Conservation (phyloP, 1,284 basidiomycete species). For the Rhodotorula mucilaginosa region DNA sequence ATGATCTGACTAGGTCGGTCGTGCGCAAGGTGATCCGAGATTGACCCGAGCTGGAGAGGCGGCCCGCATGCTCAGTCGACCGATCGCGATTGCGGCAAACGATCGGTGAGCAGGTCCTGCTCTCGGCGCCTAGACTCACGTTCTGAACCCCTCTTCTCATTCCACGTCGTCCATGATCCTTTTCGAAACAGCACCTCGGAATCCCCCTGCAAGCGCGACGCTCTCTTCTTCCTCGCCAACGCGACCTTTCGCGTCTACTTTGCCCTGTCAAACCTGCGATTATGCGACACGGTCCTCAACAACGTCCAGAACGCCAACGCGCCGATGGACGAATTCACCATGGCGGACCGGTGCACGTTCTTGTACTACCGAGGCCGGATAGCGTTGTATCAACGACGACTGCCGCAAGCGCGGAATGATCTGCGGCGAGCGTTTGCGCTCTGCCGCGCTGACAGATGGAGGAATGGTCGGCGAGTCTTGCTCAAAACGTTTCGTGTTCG, state of each 20-base stretch:
- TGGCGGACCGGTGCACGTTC: constrained; percentile 49
- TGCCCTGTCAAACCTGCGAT: constrained; percentile 49
- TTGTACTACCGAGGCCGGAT: constrained; percentile 51
- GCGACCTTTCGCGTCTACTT: constrained; percentile 46
- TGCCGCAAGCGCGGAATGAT: constrained; percentile 46
- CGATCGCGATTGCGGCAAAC: constrained; percentile 42
- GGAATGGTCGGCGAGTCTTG: constrained; percentile 44
- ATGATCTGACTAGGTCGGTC: constrained; percentile 36
- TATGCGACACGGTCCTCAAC: constrained; percentile 53
- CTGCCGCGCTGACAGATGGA: constrained; percentile 43
- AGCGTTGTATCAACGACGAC: constrained; percentile 49
- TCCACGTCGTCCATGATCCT: background rate
- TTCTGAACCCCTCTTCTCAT: background rate
- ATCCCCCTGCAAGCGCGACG: constrained; percentile 39
- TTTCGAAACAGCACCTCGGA: constrained; percentile 3
- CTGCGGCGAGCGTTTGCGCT: constrained; percentile 49
- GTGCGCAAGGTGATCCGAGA: constrained; percentile 35
- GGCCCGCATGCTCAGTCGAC: constrained; percentile 40
- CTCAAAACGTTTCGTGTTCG: background rate
- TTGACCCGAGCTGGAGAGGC: constrained; percentile 43
- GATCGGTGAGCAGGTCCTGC: constrained; percentile 34
- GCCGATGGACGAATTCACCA: constrained; percentile 45
- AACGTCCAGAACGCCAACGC: constrained; percentile 46
- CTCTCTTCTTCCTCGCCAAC: constrained; percentile 46
- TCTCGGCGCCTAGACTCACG: background rate